Base-by-base conservation (phyloP, 192 early-diverging fungal species). In the Radiomyces spectabilis region DNA sequence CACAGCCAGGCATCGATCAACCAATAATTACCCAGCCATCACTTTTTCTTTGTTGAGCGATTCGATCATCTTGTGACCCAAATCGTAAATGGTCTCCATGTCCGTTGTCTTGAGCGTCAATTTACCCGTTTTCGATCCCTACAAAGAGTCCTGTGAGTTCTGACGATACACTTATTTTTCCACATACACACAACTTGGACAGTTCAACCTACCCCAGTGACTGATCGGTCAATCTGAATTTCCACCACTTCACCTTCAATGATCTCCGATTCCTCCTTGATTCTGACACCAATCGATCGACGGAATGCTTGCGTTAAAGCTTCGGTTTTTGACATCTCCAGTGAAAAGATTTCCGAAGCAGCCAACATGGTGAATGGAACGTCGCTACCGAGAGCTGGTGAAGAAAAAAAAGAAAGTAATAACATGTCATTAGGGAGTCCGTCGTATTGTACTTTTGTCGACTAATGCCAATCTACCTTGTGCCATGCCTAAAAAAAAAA, bases 171-270 rank as follows among this genome's bases (percentile, higher is more conserved):
- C 35, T n/a, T 40, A 29, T 27, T 40, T 52, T 27, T 40, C 18
- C n/a, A n/a, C n/a, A n/a, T n/a, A n/a, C n/a, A n/a, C n/a, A n/a
- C n/a, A n/a, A n/a, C n/a, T n/a, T n/a, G n/a, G n/a, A n/a, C n/a
- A n/a, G n/a, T n/a, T n/a, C 16, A 22, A 76, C 85, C 80, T 46
- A 91, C 89, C 12, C 93, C 92, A 5, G 93, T 93, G 27, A 89
- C 83, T 19, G 89, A 90, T 38, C 92, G 79, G 55, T 99, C 96
- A 41, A 99, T 87, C 59, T 97, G 92, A 31, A 99, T 91, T 71
- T 99, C 96, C 0, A 99, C 96, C 6, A 99, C 93, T 70, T 99
- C 96, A 48, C 95, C 96, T 69, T 99, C 95, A 56, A 99, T 95
- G 39, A 97, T 66, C 67, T 99, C 96, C 18, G 95, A 92, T 66